A percentile compares a stretch with the other conserved stretches of the same genome.
Conservation (phyloP, 805 yeast species). For the Cyberlindnera mississippiensis region DNA sequence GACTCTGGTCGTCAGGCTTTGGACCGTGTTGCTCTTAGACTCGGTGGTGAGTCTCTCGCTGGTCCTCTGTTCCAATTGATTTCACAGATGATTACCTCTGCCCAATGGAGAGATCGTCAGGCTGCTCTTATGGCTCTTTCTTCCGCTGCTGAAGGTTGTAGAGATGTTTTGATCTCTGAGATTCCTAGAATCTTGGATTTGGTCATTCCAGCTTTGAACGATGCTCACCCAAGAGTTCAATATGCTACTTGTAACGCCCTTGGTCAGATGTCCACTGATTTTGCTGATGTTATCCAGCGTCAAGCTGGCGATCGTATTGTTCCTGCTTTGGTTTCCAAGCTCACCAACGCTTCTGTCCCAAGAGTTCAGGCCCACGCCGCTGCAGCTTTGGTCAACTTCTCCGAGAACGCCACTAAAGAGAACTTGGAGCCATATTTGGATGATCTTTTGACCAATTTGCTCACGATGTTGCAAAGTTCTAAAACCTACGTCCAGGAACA, state of each 20-base stretch:
- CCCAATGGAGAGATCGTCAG: slow-evolving; percentile 90
- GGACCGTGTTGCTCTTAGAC: slow-evolving; percentile 80
- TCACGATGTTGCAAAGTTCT: slow-evolving; percentile 76
- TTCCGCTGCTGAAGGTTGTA: slow-evolving; percentile 96
- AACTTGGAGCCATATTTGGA: slow-evolving; percentile 92
- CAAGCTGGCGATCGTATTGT: slow-evolving; percentile 73
- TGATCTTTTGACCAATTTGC: slow-evolving; percentile 64
- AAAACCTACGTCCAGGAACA: slow-evolving; percentile 96
- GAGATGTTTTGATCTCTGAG: slow-evolving; percentile 79
- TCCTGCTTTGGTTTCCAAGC: slow-evolving; percentile 83
- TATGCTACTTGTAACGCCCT: slow-evolving; percentile 96
- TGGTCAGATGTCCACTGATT: slow-evolving; percentile 96
- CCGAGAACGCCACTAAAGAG: slow-evolving; percentile 87
- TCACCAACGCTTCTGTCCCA: slow-evolving; percentile 70
- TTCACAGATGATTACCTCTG: slow-evolving; percentile 75
- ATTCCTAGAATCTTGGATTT: slow-evolving; percentile 78
- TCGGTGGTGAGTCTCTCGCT: slow-evolving; percentile 81
- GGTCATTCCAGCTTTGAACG: slow-evolving; percentile 80
- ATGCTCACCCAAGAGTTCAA: slow-evolving; percentile 90
- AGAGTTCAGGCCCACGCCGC: slow-evolving; percentile 98
- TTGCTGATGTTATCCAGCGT: slow-evolving; percentile 83
- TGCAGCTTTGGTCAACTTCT: slow-evolving; percentile 93
- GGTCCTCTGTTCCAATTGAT: slow-evolving; percentile 82
- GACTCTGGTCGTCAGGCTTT: slow-evolving; percentile 93
- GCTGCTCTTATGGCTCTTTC: slow-evolving; percentile 97